Evolutionary conservation across 2,329 filamentous ascomycete genomes (phyloP).

Genomic region (Diaporthe sp.): DNA sequence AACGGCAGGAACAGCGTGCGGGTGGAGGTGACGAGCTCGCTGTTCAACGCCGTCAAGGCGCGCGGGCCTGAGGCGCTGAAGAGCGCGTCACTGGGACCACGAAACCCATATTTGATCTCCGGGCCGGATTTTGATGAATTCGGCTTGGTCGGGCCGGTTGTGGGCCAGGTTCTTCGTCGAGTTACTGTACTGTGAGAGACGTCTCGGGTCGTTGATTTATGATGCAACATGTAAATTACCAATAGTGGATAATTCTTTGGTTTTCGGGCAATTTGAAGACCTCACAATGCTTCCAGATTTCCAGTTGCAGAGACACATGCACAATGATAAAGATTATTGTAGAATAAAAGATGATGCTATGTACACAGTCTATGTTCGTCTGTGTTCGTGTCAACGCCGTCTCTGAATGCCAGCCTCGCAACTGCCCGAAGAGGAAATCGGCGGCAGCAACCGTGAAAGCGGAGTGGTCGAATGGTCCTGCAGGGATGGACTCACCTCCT

Average conservation of each 20-base stretch:
- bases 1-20: neutral
- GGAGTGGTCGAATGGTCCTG: constrained; percentile 6
- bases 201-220: neutral
- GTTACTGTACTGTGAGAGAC: neutral
- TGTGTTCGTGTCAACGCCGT: neutral
- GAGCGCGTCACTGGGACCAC: neutral
- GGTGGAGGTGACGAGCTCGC: neutral
- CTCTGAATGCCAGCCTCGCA: neutral
- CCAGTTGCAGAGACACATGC: neutral
- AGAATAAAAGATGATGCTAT: neutral
- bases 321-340: neutral
- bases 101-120: neutral
- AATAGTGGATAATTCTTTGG: too few relatives aligned
- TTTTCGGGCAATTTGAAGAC: neutral
- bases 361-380: neutral
- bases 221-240: neutral
- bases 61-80: neutral
- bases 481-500: neutral
- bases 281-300: neutral
- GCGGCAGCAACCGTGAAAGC: constrained; percentile 19
- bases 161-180: neutral
- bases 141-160: neutral
- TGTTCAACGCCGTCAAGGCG: neutral
- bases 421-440: constrained; percentile 29
- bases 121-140: neutral